Evolutionary conservation across 2,329 filamentous ascomycete genomes (phyloP), one percentile per base, ranked within the genome.

Genomic region (Cytospora mali): DNA sequence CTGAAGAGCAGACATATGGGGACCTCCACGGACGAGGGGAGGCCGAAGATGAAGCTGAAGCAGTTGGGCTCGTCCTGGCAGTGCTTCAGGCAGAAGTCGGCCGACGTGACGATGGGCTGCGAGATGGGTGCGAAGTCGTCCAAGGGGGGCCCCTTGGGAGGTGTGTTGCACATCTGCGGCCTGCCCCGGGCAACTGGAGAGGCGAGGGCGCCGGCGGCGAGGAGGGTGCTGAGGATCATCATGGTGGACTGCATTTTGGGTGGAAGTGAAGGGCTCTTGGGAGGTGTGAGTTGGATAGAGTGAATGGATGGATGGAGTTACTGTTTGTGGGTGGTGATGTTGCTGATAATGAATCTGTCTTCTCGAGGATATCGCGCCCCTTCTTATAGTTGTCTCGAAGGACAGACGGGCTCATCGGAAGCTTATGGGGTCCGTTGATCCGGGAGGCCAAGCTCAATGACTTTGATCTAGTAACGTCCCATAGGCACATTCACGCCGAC

Each of bases 141-240:
- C 3, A 9, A 23, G n/a, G 6, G 6, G 4, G 42, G 42, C 42
- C 16, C 42, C n/a, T 6, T 46, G 42, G 42, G 42, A 10, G 9
- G 7, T n/a, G 21, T 23, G 42, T 46, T 46, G 42, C 42, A 46
- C 42, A 46, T 46, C 42, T 46, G n/a, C n/a, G 6, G 10, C n/a
- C 42, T 46, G n/a, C n/a, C n/a, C 10, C n/a, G n/a, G 10, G n/a
- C n/a, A n/a, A 46, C 21, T 7, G 42, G 42, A 46, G 42, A 46
- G 1, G 42, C 42, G n/a, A 46, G 42, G n/a, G 42, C 42, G n/a
- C 42, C 42, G 42, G 42, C n/a, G n/a, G 42, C 42, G n/a, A 46
- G 42, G n/a, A 46, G 42, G 42, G 42, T 46, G 42, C n/a, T 46
- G 42, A 46, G 42, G 42, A 46, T 46, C 42, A 46, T 46, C 21